Evolutionary conservation across 495 filamentous ascomycete species (phyloP), one percentile per base, ranked within the genome.

Genomic region (Penicillium antarcticum): DNA sequence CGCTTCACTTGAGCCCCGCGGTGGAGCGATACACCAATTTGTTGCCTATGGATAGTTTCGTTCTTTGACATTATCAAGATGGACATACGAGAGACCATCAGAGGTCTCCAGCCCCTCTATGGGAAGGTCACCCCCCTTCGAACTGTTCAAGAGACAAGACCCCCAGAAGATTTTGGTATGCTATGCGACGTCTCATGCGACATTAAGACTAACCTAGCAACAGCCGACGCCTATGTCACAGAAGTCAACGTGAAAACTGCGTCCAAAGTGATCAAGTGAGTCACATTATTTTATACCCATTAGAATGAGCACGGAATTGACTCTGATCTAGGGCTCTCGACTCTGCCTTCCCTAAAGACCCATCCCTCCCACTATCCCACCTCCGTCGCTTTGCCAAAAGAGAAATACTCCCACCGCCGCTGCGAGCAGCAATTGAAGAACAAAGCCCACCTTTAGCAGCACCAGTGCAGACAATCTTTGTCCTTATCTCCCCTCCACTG

Each of bases 331-430:
- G 75, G 58, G 66, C 57, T 26, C 62, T 80, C 26, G 74, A 80
- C 47, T 39, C 60, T 12, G 56, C 67, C 42, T 72, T 84, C 39
- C 80, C 80, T 29, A 78, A 79, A 58, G 71, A 82, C 57, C 68
- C 75, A n/a, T 73, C 75, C 57, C 76, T 80, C 45, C 80, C 85
- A 52, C 72, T 91, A 29, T 78, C 81, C 61, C 94, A 98, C 66
- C 80, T 97, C 16, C 85, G 90, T 38, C 83, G 91, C 43, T 88
- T 94, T 51, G 85, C 84, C 38, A 92, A 89, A 63, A 80, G 75
- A 23, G 76, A 78, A 33, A 84, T 83, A 55, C 74, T 97, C 5
- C 88, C 91, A 1, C 37, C 61, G 5, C 57, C 68, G 16, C 57
- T 87, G 5, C 63, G 56, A 41, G 61, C 58, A 26, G 42, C 48